These are phyloP conservation scores for Alloascoidea africana DNA, from an alignment of 805 yeast species.

Conservation along the genomic window DNA sequence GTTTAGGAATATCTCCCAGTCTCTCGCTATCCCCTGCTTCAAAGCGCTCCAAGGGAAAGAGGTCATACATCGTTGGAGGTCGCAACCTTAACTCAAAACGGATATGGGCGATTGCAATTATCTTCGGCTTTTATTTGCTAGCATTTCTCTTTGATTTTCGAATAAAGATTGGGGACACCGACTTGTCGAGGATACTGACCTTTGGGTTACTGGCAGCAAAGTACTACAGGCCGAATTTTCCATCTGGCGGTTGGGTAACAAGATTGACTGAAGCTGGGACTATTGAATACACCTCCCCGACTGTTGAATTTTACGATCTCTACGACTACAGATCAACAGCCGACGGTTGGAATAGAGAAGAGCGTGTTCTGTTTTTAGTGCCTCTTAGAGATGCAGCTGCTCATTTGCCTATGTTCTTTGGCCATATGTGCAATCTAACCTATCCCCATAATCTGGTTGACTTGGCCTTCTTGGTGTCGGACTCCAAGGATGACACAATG, in stretches of 20 bases:
- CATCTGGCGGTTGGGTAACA: not conserved
- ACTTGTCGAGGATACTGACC: not conserved
- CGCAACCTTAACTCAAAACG: no score
- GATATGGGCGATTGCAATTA: no score
- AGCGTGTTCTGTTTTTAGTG: conserved; percentile 71
- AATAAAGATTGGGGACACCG: not conserved
- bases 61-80: no score
- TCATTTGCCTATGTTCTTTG: conserved; percentile 81
- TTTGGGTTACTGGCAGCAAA: not conserved
- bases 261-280: not conserved
- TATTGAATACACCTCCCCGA: conserved; percentile 5
- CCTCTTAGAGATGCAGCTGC: conserved; percentile 88
- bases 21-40: no score
- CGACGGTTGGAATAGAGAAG: conserved; percentile 68
- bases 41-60: no score
- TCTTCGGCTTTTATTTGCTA: not conserved
- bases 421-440: conserved; percentile 63
- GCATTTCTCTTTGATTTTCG: not conserved
- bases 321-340: conserved; percentile 45
- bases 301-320: conserved; percentile 62
- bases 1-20: no score
- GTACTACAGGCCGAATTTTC: not conserved
- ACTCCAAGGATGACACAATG: conserved; percentile 81
- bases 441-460: conserved; percentile 84
- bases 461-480: conserved; percentile 74